Evolutionary conservation across 441 rosid species (phyloP), one percentile per base, ranked within the genome.

Genomic region (Capsella rubella): DNA sequence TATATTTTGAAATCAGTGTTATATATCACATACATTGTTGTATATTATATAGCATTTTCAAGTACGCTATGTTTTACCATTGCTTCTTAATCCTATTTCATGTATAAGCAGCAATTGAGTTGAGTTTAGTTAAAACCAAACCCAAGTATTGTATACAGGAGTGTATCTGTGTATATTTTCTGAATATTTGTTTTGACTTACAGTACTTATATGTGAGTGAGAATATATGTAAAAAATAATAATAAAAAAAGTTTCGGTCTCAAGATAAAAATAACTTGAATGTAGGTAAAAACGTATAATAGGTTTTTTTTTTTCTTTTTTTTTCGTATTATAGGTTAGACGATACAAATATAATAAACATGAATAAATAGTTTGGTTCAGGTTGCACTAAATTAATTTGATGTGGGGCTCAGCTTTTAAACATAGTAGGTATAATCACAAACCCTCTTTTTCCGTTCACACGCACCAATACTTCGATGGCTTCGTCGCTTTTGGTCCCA

Each of bases 391-490:
- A 40, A 18, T 40, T 8, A 42, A n/a, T 3, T 14, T 8, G 35
- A 27, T 11, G 47, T 37, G 64, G 64, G 25, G 45, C 9, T 57
- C 47, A 3, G 31, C 10, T 37, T 16, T 16, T 37, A 0, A 34
- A 34, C 37, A 2, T 37, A 37, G 10, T 21, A 11, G 21, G 10
- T 58, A 37, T 5, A 18, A 31, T 31, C 27, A 18, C 31, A n/a
- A 59, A 70, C 11, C 21, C 16, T 34, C 6, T 34, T 34, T 13
- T 60, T 39, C 0, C 3, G 42, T 40, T 18, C 18, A 13, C 68
- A 21, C 25, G 25, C 25, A 71, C 75, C 61, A 71, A 71, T 51
- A 4, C 47, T 72, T 72, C 15, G 14, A 34, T 55, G 77, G 64
- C 40, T 28, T 64, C 77, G 39, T 73, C 39, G 3, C 57, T 34